Base-by-base conservation (phyloP, 2,329 filamentous ascomycete genomes). In the Claviceps citrina region DNA sequence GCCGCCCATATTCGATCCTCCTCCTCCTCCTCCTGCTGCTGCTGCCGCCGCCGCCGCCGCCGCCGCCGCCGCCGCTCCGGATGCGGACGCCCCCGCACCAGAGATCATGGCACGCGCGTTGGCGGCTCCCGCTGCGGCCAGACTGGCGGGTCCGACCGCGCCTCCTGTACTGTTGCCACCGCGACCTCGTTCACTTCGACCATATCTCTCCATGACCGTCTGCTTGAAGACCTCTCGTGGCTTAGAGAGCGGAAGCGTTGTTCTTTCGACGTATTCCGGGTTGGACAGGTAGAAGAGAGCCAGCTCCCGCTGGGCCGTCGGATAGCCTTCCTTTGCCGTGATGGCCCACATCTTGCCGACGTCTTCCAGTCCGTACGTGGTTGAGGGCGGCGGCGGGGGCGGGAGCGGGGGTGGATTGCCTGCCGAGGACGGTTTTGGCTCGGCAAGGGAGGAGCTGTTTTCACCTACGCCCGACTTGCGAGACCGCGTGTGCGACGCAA, bases 231-330 rank as follows among this genome's bases (percentile, higher is more conserved):
- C 86, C 52, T 95, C 86, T 19, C 80, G 71, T 0, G 86, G 83
- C 53, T 82, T 81, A 13, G 83, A 84, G 38, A 96, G 70, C 1
- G 91, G 91, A 31, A 93, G 67, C 0, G 86, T 85, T 7, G 85
- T 81, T 19, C 84, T 74, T 48, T 76, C 73, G 10, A 95, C 76
- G 13, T 91, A 72, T 55, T 94, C 85, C 0, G 91, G 87, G 49
- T 93, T 82, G 0, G 85, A 91, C 30, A 98, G 73, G 57, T 95
- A 96, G 52, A 96, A 81, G 46, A 94, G 82, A 2, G 84, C 91
- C 13, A 98, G 71, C 61, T 98, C 91, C 38, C 91, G 78, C 63
- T 96, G 87, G 5, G 89, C 87, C 10, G 84, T 82, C 0, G 86
- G 72, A 34, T 58, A 59, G 30, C 89, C 87, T 61, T 98, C 91